A percentile compares a stretch with the other conserved stretches of the same genome.
Conservation (phyloP, 2,329 filamentous ascomycete genomes). For the Helotiales sp. region DNA sequence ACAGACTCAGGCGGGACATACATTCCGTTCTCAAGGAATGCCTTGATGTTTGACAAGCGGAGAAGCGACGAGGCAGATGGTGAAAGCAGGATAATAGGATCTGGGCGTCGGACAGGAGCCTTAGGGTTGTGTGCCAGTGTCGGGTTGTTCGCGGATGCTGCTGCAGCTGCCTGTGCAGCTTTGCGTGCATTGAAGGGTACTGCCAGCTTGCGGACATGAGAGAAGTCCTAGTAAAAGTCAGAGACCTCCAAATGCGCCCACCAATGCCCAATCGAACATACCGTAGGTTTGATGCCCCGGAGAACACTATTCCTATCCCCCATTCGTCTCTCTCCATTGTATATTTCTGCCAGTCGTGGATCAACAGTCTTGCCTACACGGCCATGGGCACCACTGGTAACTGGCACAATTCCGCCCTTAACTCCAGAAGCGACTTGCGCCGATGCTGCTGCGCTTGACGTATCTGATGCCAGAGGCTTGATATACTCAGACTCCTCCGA, state of each 20-base stretch:
- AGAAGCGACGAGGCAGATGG: slow-evolving; percentile 94
- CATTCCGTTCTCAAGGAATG: slow-evolving; percentile 84
- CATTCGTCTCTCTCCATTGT: slow-evolving; percentile 88
- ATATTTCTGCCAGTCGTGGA: slow-evolving; percentile 83
- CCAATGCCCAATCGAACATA: slow-evolving; percentile 50
- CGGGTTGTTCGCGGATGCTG: slow-evolving; percentile 48
- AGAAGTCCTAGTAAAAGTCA: slow-evolving; percentile 76
- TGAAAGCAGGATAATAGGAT: slow-evolving; percentile 96
- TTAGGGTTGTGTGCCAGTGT: slow-evolving; percentile 61
- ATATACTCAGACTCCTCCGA: slow-evolving; percentile 93
- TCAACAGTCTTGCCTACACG: slow-evolving; percentile 73
- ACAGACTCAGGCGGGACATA: slow-evolving; percentile 77
- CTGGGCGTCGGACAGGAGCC: slow-evolving; percentile 55
- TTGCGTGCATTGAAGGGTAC: slow-evolving; percentile 74
- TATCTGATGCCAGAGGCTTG: slow-evolving; percentile 75
- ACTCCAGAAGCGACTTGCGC: slow-evolving; percentile 55
- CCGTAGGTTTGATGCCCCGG: slow-evolving; percentile 85
- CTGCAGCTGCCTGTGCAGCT: slow-evolving; percentile 47
- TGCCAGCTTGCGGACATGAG: slow-evolving; percentile 86
- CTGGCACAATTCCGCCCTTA: slow-evolving; percentile 46
- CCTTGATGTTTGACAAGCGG: slow-evolving; percentile 93
- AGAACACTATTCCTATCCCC: slow-evolving; percentile 90
- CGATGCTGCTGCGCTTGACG: slow-evolving; percentile 47
- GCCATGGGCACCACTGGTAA: slow-evolving; percentile 51
- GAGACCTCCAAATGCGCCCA: not conserved